Base-by-base conservation (phyloP, 2,329 filamentous ascomycete genomes). In the Aspergillus costaricaensis region DNA sequence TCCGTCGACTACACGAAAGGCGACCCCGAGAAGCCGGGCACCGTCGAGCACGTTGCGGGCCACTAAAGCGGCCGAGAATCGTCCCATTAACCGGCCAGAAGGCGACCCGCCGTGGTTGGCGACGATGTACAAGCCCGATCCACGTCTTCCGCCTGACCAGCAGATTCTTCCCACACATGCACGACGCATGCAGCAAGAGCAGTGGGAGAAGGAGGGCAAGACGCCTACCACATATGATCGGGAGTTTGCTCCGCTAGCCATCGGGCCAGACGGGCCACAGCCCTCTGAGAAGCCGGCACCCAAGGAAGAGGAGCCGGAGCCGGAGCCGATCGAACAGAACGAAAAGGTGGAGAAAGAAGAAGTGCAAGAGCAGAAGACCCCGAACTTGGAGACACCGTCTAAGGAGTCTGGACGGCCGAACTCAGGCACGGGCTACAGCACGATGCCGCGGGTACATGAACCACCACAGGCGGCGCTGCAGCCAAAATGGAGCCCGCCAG, bases 21-120 rank as follows among this genome's bases (percentile, higher is more conserved):
- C 74, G 27, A 75, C 78, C 30, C 63, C 72, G 49, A 73, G 77
- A 67, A 69, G 72, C 54, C 71, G 75, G 59, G 68, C 74, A 15
- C 64, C 70, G 15, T 74, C 74, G 56, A 67, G 69, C 58, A 75
- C 78, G 65, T 73, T 78, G 63, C 83, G 87, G 58, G 86, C 87
- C 4, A 87, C 85, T 15, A 84, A 88, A 64, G 85, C 84, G 47
- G 85, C 85, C 14, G 79, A 86, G 23, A 83, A 68, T 49, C 76
- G 80, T 71, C 75, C 82, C 69, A 73, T 83, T 76, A 86, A 91
- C 72, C 86, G 88, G 44, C 93, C 93, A 0, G 95, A 98, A 80
- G 95, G 95, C 19, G 94, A 98, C 57, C 92, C 95, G 9, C 95
- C 95, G 55, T 99, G 95, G 95, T 86, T 98, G 77, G 86, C 95